Conservation (phyloP, 23 red algal species). For the Cyanidioschyzon merolae region DNA sequence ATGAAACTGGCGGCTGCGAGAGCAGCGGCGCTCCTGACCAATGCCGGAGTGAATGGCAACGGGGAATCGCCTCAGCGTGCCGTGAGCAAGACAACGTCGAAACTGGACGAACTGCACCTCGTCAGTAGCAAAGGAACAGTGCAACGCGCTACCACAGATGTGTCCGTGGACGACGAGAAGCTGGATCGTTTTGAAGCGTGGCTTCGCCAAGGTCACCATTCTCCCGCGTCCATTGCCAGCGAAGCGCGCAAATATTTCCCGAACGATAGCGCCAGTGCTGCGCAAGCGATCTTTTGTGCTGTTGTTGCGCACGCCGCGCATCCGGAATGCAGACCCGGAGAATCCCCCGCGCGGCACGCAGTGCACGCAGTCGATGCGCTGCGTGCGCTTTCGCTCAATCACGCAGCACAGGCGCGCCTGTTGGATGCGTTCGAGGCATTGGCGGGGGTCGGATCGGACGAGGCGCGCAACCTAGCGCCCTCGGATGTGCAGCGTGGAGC, state of each 20-base stretch:
- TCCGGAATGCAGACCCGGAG: not conserved
- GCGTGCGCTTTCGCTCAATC: slow-evolving; percentile 27
- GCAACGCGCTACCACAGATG: not conserved
- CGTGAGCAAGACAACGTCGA: not conserved
- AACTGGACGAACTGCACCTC: not conserved
- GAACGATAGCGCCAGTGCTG: not conserved
- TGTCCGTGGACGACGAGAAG: not conserved
- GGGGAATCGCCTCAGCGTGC: not conserved
- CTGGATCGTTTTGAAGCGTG: not conserved
- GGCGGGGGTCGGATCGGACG: slow-evolving; percentile 14
- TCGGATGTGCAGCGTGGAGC: slow-evolving; percentile 31
- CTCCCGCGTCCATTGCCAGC: not conserved
- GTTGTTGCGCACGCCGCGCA: not conserved
- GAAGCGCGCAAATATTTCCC: not conserved
- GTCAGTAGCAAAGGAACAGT: not conserved
- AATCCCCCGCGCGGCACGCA: not conserved
- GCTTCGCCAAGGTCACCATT: not conserved
- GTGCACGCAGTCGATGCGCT: slow-evolving; percentile 43
- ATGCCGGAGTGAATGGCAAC: not conserved
- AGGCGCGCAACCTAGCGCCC: slow-evolving; percentile 32
- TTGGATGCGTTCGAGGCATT: slow-evolving; percentile 23
- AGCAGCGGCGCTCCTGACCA: slow-evolving; percentile 14
- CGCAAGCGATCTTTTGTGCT: not conserved
- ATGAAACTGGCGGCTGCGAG: not conserved
- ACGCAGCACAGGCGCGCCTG: slow-evolving; percentile 20